Conservation (phyloP, 352 stramenopile genomes). For the Globisporangium acanthophoron region DNA sequence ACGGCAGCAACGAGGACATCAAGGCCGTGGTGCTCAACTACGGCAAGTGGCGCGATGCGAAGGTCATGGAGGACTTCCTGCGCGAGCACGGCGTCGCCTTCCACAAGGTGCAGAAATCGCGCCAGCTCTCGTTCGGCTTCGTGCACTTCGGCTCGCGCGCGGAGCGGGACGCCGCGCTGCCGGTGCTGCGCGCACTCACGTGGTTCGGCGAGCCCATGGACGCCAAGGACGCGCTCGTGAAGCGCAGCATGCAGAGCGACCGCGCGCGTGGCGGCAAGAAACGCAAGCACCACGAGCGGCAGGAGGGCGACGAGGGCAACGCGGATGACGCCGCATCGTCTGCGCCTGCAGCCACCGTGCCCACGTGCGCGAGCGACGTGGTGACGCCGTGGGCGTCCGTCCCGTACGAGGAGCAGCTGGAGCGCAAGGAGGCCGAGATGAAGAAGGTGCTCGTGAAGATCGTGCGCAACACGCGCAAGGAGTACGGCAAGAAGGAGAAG, state of each 20-base stretch:
- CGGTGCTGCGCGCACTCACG: slow-evolving; percentile 41
- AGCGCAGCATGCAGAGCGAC: slow-evolving; percentile 34
- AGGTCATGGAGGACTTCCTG: slow-evolving; percentile 53
- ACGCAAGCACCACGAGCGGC: slow-evolving; percentile 17
- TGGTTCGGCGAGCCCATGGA: slow-evolving; percentile 72
- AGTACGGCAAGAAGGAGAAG: slow-evolving; percentile 87
- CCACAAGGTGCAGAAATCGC: slow-evolving; percentile 71
- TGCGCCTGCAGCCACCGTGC: slow-evolving; percentile 6
- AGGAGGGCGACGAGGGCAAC: slow-evolving; percentile 15
- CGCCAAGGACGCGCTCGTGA: slow-evolving; percentile 70
- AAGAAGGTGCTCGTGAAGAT: slow-evolving; percentile 88
- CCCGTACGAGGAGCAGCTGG: slow-evolving; percentile 75
- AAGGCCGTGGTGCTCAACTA: slow-evolving; percentile 89
- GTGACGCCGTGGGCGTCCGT: slow-evolving; percentile 81
- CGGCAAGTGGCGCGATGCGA: slow-evolving; percentile 81
- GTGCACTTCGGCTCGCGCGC: slow-evolving; percentile 59
- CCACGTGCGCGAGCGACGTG: slow-evolving; percentile 59
- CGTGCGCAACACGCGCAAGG: slow-evolving; percentile 74
- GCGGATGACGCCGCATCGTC: neutral
- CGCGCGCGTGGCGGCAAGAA: slow-evolving; percentile 17
- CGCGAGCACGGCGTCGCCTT: slow-evolving; percentile 42
- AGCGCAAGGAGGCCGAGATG: slow-evolving; percentile 86
- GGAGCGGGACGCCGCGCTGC: slow-evolving; percentile 47
- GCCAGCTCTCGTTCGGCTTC: slow-evolving; percentile 77
- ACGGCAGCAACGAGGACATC: slow-evolving; percentile 45